A percentile compares a stretch with the other conserved stretches of the same genome.
These are phyloP conservation scores for Plenodomus lindquistii DNA, from an alignment of 2,329 filamentous ascomycete species.

Conservation along the genomic window DNA sequence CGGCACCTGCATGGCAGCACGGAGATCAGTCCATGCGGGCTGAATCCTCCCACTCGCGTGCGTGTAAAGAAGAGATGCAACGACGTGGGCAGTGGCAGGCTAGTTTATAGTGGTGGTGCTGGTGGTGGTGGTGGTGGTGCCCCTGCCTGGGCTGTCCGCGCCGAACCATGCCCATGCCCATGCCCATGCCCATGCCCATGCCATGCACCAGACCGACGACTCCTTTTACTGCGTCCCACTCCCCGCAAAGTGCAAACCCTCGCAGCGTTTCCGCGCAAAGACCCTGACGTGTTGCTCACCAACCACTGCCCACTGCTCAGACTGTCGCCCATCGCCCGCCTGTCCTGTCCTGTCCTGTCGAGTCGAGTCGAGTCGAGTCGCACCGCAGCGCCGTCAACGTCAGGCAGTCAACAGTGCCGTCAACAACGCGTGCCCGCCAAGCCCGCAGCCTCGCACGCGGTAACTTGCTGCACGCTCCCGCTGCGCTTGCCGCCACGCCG, in stretches of 20 bases:
- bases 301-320: neutral
- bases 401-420: neutral
- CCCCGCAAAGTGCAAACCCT: neutral
- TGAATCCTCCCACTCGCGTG: slow-evolving; percentile 7
- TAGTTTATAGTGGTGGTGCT: no score
- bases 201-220: neutral
- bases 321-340: no score
- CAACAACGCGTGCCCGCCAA: neutral
- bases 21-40: neutral
- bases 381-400: neutral
- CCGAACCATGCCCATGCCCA: no score
- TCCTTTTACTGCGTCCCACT: neutral
- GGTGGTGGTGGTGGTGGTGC: no score
- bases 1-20: no score
- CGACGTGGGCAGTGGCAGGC: no score
- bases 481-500: slow-evolving; percentile 14
- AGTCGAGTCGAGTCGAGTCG: no score
- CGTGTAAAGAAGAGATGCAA: no score
- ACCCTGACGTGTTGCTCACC: neutral
- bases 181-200: no score
- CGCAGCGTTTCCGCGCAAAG: neutral
- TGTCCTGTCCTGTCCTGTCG: no score
- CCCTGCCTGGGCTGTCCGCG: no score
- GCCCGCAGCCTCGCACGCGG: neutral
- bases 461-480: slow-evolving; percentile 13